Evolutionary conservation across 1,284 basidiomycete species (phyloP), one percentile per base, ranked within the genome.

Genomic region (Apiotrichum gracile): DNA sequence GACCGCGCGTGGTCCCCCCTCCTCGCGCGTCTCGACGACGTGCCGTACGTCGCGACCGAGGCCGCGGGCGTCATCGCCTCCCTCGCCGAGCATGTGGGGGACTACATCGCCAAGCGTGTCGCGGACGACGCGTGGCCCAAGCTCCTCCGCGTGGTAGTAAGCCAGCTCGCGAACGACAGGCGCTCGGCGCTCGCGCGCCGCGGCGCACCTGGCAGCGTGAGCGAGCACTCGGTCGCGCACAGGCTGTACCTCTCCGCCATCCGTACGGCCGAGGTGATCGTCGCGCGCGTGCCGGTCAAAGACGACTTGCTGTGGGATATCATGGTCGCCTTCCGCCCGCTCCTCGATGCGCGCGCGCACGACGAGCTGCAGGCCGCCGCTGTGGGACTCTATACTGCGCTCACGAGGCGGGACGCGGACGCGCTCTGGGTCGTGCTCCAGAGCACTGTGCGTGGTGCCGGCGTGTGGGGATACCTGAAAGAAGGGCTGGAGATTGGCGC

Each of bases 51-150:
- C 31, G 82, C 89, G 48, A 81, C 81, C 54, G 85, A 85, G 37
- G 85, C 88, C 0, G 84, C 85, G 1, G 76, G 73, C 3, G 77
- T 93, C 31, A 75, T 94, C 17, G 86, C 87, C 56, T 73, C 81
- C 0, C 77, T 97, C 25, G 80, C 83, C 0, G 73, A 65, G 33
- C 78, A 87, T 61, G 82, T 85, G 21, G 91, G 91, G 16, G 82
- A 82, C 48, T 93, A 89, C 74, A 90, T 96, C 86, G 81, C 81
- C 43, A 78, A 83, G 27, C 79, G 86, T 47, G 81, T 96, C 19
- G 85, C 90, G 81, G 88, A 93, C 60, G 88, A 94, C 60, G 81
- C 90, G 17, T 94, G 91, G 91, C 92, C 92, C 2, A 81, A 80
- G 26, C 87, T 93, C 65, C 77, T 76, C 37, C 66, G 61, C 5